phyloP scores from a whole-genome alignment of 2,329 filamentous ascomycete species.

The Parascedosporium putredinis region DNA sequence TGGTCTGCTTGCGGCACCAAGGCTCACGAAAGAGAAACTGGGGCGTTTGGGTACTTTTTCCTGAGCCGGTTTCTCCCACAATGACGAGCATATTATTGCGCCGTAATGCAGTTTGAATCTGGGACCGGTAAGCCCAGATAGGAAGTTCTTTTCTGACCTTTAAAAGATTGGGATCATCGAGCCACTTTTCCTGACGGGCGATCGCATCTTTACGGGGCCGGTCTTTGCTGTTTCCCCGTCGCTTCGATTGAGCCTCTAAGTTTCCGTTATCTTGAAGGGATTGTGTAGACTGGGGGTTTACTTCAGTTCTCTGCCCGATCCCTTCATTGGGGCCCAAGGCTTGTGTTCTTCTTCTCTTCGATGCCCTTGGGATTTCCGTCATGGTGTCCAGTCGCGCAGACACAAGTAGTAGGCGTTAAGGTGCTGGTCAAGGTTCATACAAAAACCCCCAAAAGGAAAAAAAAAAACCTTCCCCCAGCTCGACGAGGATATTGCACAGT shows the following conservation, averaged over 20 bases:
- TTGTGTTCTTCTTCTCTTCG: neutral
- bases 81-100: slow-evolving; percentile 67
- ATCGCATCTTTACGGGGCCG: neutral
- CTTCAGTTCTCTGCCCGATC: too few species aligned
- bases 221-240: neutral
- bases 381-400: neutral
- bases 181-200: neutral
- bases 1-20: slow-evolving; percentile 57
- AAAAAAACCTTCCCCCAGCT: too few species aligned
- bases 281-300: too few species aligned
- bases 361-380: neutral
- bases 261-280: neutral
- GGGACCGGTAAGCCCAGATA: slow-evolving; percentile 64
- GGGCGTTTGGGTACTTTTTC: slow-evolving; percentile 93
- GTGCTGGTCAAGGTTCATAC: too few species aligned
- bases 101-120: slow-evolving; percentile 55
- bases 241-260: neutral
- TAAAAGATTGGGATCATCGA: slow-evolving; percentile 17
- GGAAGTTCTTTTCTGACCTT: slow-evolving; percentile 58
- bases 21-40: slow-evolving; percentile 72
- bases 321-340: neutral
- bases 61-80: slow-evolving; percentile 89
- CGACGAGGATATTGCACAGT: too few species aligned
- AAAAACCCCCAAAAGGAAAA: too few species aligned
- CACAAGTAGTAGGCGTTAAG: too few species aligned